Conservation (phyloP, 352 stramenopile species). For the Phytopythium chamaehyphon region DNA sequence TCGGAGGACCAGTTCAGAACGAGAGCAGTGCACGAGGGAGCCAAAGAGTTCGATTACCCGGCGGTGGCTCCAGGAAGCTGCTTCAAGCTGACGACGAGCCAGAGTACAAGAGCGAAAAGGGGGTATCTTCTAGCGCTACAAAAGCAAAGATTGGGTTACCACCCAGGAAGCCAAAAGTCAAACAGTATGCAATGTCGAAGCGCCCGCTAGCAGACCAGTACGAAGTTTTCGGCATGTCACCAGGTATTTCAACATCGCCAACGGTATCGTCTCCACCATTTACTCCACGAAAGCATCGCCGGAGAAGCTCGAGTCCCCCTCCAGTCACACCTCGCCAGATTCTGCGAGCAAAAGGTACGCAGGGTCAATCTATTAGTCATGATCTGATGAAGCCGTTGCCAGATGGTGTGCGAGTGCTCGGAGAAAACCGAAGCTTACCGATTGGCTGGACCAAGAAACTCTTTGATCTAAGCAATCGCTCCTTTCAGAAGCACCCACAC, state of each 20-base stretch:
- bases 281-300: constrained; percentile 35
- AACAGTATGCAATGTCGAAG: constrained; percentile 5
- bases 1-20: constrained; percentile 23
- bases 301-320: constrained; percentile 16
- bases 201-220: background rate
- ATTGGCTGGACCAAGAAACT: constrained; percentile 20
- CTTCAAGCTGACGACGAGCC: background rate
- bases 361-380: constrained; percentile 27
- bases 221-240: background rate
- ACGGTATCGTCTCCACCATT: constrained; percentile 11
- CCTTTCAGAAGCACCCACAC: constrained; percentile 9
- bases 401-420: constrained; percentile 28
- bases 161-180: constrained; percentile 1
- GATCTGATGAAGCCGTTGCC: constrained; percentile 30
- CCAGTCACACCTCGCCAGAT: constrained; percentile 25
- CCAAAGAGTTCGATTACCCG: background rate
- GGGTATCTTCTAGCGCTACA: background rate
- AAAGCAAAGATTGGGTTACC: background rate
- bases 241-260: constrained; percentile 4
- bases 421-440: constrained; percentile 57
- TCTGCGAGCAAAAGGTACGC: constrained; percentile 19
- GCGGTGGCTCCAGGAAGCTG: background rate
- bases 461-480: background rate
- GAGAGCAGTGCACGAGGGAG: constrained; percentile 6
- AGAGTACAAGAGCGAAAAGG: constrained; percentile 1